phyloP scores from a whole-genome alignment of 1,139 yeast genomes.

The Blastobotrys malaysiensis region DNA sequence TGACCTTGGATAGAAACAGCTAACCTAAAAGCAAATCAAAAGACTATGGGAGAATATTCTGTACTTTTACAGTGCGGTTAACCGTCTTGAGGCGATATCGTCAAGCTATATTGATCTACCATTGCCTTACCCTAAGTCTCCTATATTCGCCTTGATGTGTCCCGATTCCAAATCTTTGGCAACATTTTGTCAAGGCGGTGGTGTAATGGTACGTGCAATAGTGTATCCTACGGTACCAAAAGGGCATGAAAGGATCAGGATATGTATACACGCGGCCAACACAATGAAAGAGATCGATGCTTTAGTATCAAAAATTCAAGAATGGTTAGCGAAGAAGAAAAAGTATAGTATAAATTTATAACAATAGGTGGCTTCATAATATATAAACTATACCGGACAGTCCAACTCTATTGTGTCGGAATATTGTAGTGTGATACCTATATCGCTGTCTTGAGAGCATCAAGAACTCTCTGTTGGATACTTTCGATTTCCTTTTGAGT shows the following conservation, averaged over 20 bases:
- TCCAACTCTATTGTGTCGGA: too few relatives aligned
- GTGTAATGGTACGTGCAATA: slow-evolving; percentile 25
- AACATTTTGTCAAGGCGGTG: slow-evolving; percentile 17
- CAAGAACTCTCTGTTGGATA: not conserved
- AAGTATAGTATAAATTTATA: not conserved
- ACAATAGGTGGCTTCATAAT: not conserved
- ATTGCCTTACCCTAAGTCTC: slow-evolving; percentile 9
- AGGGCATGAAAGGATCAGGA: slow-evolving; percentile 25
- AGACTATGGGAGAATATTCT: slow-evolving; percentile 10
- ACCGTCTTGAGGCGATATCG: not conserved
- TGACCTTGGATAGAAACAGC: not conserved
- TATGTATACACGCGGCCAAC: slow-evolving; percentile 26
- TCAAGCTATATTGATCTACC: not conserved
- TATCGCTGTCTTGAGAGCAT: not conserved
- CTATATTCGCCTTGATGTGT: slow-evolving; percentile 23
- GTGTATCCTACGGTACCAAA: slow-evolving; percentile 28
- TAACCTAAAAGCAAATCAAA: not conserved
- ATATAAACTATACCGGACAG: too few relatives aligned
- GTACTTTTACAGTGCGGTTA: slow-evolving; percentile 4
- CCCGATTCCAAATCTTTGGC: slow-evolving; percentile 22
- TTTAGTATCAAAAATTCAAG: slow-evolving; percentile 8
- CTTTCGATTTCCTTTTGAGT: slow-evolving; percentile 7
- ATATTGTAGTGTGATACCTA: too few relatives aligned
- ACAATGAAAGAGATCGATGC: slow-evolving; percentile 16
- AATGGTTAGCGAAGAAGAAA: not conserved